Evolutionary conservation across 2,329 filamentous ascomycete genomes (phyloP).

Genomic region (Diplodia corticola): DNA sequence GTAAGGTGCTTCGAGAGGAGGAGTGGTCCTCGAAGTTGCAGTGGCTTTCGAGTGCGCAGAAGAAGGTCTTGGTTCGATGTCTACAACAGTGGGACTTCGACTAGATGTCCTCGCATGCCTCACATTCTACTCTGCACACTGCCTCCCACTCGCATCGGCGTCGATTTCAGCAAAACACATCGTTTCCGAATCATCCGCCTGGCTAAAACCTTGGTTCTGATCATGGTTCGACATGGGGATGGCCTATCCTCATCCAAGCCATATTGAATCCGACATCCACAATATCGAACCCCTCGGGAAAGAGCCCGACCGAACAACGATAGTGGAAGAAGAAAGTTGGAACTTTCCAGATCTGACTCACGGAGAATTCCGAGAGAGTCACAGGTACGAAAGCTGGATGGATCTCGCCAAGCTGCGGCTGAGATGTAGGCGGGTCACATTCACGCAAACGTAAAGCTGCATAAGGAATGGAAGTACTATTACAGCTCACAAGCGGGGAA

Average conservation of each 20-base stretch:
- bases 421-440: background rate
- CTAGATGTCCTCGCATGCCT: background rate
- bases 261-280: background rate
- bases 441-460: background rate
- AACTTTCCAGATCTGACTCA: background rate
- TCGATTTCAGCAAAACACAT: background rate
- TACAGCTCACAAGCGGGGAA: background rate
- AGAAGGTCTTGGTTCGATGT: background rate
- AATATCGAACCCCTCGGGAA: background rate
- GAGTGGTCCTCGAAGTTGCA: background rate
- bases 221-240: background rate
- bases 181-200: background rate
- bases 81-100: background rate
- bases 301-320: background rate
- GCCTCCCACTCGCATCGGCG: background rate
- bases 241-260: background rate
- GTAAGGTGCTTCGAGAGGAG: too few relatives aligned
- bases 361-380: background rate
- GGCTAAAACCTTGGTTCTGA: background rate
- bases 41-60: background rate
- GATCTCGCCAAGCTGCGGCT: slow-evolving; percentile 5
- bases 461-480: background rate
- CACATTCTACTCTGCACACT: background rate
- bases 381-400: background rate
- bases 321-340: background rate